Evolutionary conservation across 305 asterid genomes (phyloP).

Genomic region (Solanum hybrid): DNA sequence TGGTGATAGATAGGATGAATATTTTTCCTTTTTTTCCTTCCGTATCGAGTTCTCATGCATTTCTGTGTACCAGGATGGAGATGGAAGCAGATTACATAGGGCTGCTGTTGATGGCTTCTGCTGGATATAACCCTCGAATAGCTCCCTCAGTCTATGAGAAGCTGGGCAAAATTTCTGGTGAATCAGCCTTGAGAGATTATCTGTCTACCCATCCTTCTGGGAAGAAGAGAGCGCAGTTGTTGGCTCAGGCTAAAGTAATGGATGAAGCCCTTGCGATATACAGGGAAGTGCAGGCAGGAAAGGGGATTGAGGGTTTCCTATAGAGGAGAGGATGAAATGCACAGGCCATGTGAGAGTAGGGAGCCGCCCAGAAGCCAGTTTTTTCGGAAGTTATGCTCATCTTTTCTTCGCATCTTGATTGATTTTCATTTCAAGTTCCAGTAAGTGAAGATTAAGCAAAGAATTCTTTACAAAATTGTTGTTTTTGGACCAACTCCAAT

Average conservation of each 20-base stretch:
- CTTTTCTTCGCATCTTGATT: neutral
- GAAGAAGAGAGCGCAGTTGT: conserved; percentile 61
- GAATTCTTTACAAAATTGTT: neutral
- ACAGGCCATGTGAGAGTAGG: neutral
- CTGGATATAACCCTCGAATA: conserved; percentile 69
- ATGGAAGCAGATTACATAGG: conserved; percentile 95
- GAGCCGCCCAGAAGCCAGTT: neutral
- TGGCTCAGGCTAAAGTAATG: conserved; percentile 80
- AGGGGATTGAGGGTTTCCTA: conserved; percentile 76
- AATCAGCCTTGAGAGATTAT: conserved; percentile 53
- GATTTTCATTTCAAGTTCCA: neutral
- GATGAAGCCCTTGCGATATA: conserved; percentile 74
- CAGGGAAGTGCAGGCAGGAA: conserved; percentile 48
- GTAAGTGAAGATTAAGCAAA: neutral
- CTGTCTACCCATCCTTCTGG: conserved; percentile 96
- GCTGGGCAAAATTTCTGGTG: conserved; percentile 53
- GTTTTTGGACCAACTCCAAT: neutral
- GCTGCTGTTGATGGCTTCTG: conserved; percentile 55
- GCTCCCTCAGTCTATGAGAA: conserved; percentile 80
- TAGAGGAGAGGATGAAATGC: conserved; percentile 8
- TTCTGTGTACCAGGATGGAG: conserved; percentile 59
- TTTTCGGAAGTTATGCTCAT: neutral
- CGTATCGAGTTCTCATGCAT: neutral
- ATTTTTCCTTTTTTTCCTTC: neutral
- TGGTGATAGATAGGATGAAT: neutral